These are phyloP conservation scores for Tetracentron sinense DNA, from an alignment of 164 flowering plant species.

Conservation along the genomic window DNA sequence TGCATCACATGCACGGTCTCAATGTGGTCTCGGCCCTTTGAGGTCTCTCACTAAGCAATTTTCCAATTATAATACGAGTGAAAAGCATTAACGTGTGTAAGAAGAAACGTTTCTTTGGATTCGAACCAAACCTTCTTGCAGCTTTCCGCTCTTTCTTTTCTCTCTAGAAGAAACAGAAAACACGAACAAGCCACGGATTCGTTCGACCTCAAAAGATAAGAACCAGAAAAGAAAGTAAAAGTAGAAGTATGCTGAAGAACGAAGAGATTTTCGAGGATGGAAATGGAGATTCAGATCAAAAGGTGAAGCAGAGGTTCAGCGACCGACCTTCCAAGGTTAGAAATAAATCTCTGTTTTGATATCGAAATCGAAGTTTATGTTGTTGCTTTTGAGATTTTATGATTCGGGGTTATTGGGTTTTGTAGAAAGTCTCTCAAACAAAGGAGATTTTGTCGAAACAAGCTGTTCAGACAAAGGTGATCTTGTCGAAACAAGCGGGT, in stretches of 20 bases:
- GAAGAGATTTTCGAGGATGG: constrained; percentile 47
- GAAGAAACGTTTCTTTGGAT: background rate
- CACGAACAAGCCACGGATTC: too few relatives aligned
- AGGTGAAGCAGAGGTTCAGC: constrained; percentile 40
- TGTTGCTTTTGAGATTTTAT: background rate
- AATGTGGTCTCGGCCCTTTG: too few relatives aligned
- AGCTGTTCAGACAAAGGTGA: constrained; percentile 70
- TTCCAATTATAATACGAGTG: too few relatives aligned
- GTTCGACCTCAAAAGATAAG: background rate
- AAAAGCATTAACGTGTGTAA: too few relatives aligned
- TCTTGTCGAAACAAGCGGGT: constrained; percentile 81
- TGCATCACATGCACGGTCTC: too few relatives aligned
- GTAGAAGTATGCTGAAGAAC: constrained; percentile 29
- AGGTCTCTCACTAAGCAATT: too few relatives aligned
- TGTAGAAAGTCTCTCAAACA: constrained; percentile 75
- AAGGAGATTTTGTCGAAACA: constrained; percentile 72
- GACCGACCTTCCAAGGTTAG: constrained; percentile 70
- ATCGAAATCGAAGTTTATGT: constrained; percentile 1
- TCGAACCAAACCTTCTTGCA: background rate
- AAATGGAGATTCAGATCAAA: constrained; percentile 34
- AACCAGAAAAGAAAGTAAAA: background rate
- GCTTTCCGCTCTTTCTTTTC: background rate
- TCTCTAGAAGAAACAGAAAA: background rate
- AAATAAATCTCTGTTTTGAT: background rate
- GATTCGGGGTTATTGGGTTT: constrained; percentile 22